phyloP scores from a whole-genome alignment of 169 alveolate species.

The Cryptosporidium sp. region DNA sequence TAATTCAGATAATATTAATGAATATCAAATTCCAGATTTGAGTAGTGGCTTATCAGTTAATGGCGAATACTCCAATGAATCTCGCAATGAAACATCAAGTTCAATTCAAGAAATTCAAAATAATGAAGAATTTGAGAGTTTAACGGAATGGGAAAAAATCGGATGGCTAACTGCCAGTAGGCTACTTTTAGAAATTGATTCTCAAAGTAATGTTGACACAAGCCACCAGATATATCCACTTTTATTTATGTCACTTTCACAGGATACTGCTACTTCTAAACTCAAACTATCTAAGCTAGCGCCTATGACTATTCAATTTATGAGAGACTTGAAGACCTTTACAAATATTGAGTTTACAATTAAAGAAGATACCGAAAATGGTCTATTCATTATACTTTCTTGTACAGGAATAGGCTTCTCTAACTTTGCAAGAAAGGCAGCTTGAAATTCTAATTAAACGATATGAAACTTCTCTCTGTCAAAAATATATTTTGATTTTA shows the following conservation, averaged over 20 bases:
- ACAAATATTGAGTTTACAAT: constrained; percentile 77
- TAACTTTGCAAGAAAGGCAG: constrained; percentile 55
- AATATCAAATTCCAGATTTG: background rate
- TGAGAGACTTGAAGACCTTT: constrained; percentile 77
- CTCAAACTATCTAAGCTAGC: constrained; percentile 78
- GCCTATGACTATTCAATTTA: constrained; percentile 78
- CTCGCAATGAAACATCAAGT: background rate
- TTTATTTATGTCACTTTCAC: constrained; percentile 80
- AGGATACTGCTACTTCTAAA: constrained; percentile 76
- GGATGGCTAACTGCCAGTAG: constrained; percentile 78
- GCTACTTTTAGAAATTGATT: constrained; percentile 77
- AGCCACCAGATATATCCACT: constrained; percentile 78
- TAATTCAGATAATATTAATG: constrained; percentile 8
- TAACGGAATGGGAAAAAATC: constrained; percentile 72
- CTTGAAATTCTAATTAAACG: background rate
- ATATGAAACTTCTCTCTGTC: background rate
- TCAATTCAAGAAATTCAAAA: background rate
- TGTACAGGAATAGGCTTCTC: constrained; percentile 69
- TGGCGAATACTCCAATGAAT: background rate
- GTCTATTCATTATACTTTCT: constrained; percentile 29
- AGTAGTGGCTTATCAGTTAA: background rate
- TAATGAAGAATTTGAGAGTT: background rate
- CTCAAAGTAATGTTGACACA: constrained; percentile 79
- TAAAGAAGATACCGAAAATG: constrained; percentile 51
- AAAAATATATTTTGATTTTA: background rate